phyloP scores from a whole-genome alignment of 2,329 filamentous ascomycete genomes.

The Thyridium curvatum region DNA sequence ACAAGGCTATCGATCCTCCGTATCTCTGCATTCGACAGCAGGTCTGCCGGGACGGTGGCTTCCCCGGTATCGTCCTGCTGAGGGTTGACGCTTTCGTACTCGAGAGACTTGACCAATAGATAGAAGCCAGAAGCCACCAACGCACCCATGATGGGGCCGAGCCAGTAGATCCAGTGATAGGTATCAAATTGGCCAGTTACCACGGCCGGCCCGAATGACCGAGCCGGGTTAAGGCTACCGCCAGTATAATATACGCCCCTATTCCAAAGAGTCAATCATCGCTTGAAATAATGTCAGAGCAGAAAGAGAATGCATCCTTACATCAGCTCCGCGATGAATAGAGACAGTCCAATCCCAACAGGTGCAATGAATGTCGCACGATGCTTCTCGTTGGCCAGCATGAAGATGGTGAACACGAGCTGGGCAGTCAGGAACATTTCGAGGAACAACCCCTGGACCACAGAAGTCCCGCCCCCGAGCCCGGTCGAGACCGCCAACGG shows the following conservation, averaged over 20 bases:
- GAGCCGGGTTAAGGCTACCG: conserved; percentile 42
- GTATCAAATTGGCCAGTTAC: conserved; percentile 29
- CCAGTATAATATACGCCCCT: conserved; percentile 38
- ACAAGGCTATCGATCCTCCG: too few species aligned
- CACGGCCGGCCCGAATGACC: conserved; percentile 43
- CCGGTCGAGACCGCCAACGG: conserved; percentile 46
- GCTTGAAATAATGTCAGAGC: too few species aligned
- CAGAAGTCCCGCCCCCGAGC: conserved; percentile 42
- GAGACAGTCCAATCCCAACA: conserved; percentile 62
- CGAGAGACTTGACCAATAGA: conserved; percentile 40
- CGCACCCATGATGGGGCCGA: conserved; percentile 44
- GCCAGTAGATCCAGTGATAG: conserved; percentile 50
- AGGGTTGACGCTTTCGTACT: conserved; percentile 44
- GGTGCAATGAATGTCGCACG: conserved; percentile 66
- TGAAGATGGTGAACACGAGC: conserved; percentile 58
- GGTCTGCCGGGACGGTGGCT: too few species aligned
- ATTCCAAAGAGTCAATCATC: too few species aligned
- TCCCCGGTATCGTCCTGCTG: conserved; percentile 32
- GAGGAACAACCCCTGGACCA: conserved; percentile 56
- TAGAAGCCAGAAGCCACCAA: conserved; percentile 43
- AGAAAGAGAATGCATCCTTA: too few species aligned
- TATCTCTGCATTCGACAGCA: too few species aligned
- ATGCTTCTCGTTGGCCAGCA: conserved; percentile 69
- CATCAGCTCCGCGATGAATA: conserved; percentile 54
- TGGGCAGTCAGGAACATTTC: conserved; percentile 61